phyloP scores from a whole-genome alignment of 164 flowering plant genomes.

The Protea cynaroides region DNA sequence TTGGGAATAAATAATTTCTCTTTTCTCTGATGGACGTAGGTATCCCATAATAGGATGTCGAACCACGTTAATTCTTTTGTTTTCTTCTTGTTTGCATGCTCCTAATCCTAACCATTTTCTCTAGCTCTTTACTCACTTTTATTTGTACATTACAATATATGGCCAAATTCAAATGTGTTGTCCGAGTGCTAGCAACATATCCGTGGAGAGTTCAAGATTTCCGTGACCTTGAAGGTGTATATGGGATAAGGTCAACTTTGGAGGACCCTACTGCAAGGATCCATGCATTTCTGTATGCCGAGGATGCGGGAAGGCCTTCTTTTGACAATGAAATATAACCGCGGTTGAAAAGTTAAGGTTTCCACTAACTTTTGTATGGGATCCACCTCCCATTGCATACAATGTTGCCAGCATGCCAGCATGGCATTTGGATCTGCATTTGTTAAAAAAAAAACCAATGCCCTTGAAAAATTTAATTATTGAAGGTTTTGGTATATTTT shows the following conservation, averaged over 20 bases:
- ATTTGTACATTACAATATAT: constrained; percentile 15
- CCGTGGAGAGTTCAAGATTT: constrained; percentile 25
- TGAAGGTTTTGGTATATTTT: too few species aligned
- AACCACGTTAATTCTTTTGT: too few species aligned
- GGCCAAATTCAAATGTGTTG: constrained; percentile 24
- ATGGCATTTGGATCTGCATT: neutral
- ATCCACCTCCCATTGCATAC: neutral
- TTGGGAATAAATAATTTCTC: too few species aligned
- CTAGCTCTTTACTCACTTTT: neutral
- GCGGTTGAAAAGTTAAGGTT: neutral
- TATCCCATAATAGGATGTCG: too few species aligned
- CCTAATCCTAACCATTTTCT: too few species aligned
- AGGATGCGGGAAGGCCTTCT: constrained; percentile 60
- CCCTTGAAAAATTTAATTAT: too few species aligned
- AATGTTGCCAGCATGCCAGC: neutral
- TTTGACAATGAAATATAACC: neutral
- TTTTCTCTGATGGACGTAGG: too few species aligned
- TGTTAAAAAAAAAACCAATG: too few species aligned
- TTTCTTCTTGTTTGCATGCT: too few species aligned
- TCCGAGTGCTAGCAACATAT: constrained; percentile 22
- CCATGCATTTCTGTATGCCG: constrained; percentile 54
- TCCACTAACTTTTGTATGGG: neutral
- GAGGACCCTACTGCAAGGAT: constrained; percentile 89
- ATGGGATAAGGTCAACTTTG: constrained; percentile 58
- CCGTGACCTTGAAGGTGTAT: constrained; percentile 27